Base-by-base conservation (phyloP, 2,329 filamentous ascomycete genomes). In the Akanthomyces dipterigenus region DNA sequence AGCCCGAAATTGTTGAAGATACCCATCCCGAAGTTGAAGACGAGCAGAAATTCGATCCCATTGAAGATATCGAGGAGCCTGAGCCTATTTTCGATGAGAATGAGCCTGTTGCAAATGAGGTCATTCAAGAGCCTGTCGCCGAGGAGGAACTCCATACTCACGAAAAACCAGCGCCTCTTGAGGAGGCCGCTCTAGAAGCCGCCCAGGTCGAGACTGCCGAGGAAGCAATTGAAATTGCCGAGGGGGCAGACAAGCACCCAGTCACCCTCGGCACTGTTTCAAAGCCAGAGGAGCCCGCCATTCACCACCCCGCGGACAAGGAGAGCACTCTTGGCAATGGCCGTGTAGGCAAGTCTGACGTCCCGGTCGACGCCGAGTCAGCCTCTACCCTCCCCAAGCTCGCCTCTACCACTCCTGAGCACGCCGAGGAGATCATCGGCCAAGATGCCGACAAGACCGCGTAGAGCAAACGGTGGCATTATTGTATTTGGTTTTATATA, bases 1-100 rank as follows among this genome's bases (percentile, higher is more conserved):
- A 68, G 31, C 57, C 45, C 5, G 60, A 61, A 18, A 61, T 61
- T 22, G 60, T 67, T 40, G 60, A 68, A 55, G 49, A 60, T 58
- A 38, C 45, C 55, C 55, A 49, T 6, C 22, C 43, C 18, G 43
- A 61, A 38, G 38, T 42, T 34, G 54, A 54, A 36, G 56, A 65
- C 40, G 40, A 62, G 31, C 45, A 62, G 42, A 54, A 65, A 26
- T 28, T 48, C 12, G 46, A 38, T 6, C 22, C 60, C 1, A 59
- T 42, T 9, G 57, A 65, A 8, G 40, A 61, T 8, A 26, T 51
- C 20, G 48, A 48, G n/a, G 61, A 63, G 34, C n/a, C 56, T n/a
- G 49, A 60, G 50, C 40, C 42, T 36, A 5, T 42, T 40, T 24
- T 40, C 20, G 48, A 40, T 6, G 48, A 61, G 28, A 61, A 40